phyloP scores from a whole-genome alignment of 2,329 filamentous ascomycete species.

The Fusarium paranaense region DNA sequence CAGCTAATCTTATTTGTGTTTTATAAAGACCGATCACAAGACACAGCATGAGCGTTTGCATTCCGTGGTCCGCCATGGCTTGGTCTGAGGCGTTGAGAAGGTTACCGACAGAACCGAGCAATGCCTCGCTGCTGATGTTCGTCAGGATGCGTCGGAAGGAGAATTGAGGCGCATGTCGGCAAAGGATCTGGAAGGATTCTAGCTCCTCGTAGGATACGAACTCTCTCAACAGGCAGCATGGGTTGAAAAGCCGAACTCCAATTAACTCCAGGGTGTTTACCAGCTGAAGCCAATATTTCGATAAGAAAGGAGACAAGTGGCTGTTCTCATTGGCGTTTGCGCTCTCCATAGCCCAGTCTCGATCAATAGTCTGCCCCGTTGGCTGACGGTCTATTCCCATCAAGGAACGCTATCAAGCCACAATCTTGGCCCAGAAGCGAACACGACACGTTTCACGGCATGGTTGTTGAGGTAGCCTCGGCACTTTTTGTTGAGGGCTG shows the following conservation, averaged over 20 bases:
- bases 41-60: not conserved
- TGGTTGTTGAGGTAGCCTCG: not conserved
- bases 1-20: not conserved
- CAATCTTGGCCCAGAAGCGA: not conserved
- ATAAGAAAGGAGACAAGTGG: not conserved
- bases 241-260: not conserved
- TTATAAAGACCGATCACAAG: not conserved
- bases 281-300: not conserved
- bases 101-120: not conserved
- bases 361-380: not conserved
- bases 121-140: not conserved
- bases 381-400: not conserved
- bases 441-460: not conserved
- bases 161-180: not conserved
- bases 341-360: not conserved
- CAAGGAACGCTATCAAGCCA: not conserved
- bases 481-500: not conserved
- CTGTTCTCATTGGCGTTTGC: not conserved
- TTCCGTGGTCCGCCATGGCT: not conserved
- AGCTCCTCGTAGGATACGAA: not conserved
- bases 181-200: not conserved
- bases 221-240: not conserved
- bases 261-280: not conserved
- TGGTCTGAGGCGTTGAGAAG: not conserved
- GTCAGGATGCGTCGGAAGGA: not conserved